Base-by-base conservation (phyloP, 371 early-diverging fungal species). In the Mucor racemosus region DNA sequence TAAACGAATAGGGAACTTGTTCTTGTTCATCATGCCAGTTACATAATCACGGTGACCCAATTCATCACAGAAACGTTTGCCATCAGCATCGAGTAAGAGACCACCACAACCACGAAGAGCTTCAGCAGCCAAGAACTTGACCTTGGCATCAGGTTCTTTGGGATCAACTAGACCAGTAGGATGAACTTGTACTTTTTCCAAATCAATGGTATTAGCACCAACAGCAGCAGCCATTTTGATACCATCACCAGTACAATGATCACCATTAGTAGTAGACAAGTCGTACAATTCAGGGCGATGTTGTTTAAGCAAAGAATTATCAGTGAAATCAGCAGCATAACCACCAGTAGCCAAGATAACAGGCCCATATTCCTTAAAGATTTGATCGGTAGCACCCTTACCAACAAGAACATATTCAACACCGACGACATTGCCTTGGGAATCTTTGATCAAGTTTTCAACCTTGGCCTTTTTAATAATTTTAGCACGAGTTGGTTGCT, bases 101-200 rank as follows among this genome's bases (percentile, higher is more conserved):
- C 97, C 98, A 77, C 97, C 98, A 64, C 89, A 92, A 75, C 98
- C 98, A 77, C 98, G 96, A 58, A 98, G 90, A 11, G 98, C 97
- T 82, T 98, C 97, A 17, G 98, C 96, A 60, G 97, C 97, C 75
- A 94, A 81, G 74, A 94, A 92, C 83, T 93, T 93, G 74, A 91
- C 90, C 67, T 89, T 88, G 64, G 94, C 94, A 69, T 92, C 89
- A 38, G 96, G 96, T 53, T 97, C 95, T 46, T 89, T 88, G 48
- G 94, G 93, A 73, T 94, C 94, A 35, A 97, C 96, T 57, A 97
- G 80, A 73, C 98, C 98, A 26, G 98, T 98, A 55, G 98, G 98
- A 74, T 98, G 97, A 38, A 98, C 96, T 80, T 98, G 98, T 55
- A 98, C 94, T 80, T 95, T 95, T 67, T 98, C 96, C 86, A 98